Percentiles rank a stretch among this genome's conserved stretches.
phyloP scores from a whole-genome alignment of 257 asterid species.

The Leptodermis oblonga region DNA sequence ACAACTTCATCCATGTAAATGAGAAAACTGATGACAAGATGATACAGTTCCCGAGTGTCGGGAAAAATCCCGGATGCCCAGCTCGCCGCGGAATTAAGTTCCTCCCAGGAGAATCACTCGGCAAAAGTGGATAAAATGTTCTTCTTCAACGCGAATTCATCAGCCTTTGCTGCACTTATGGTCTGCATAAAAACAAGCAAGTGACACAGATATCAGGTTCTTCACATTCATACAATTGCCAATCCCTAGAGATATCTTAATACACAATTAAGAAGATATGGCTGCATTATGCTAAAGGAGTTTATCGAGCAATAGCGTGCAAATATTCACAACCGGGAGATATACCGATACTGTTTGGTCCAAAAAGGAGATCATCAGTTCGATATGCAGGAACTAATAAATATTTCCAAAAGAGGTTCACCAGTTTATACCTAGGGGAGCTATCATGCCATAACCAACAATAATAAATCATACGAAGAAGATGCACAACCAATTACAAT shows the following conservation, averaged over 20 bases:
- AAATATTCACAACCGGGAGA: not conserved
- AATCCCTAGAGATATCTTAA: not conserved
- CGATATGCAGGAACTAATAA: not conserved
- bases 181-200: slow-evolving; percentile 45
- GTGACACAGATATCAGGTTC: slow-evolving; percentile 10
- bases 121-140: slow-evolving; percentile 64
- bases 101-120: slow-evolving; percentile 20
- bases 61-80: slow-evolving; percentile 9
- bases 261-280: not conserved
- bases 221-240: not conserved
- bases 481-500: not conserved
- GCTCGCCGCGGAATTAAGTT: not conserved
- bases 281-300: not conserved
- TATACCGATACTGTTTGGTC: not conserved
- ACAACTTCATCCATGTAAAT: slow-evolving; percentile 14
- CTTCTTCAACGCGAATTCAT: slow-evolving; percentile 84
- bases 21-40: slow-evolving; percentile 8
- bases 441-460: not conserved
- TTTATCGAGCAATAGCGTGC: not conserved
- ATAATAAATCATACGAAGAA: not conserved
- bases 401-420: not conserved
- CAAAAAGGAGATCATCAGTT: not conserved
- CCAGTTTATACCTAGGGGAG: not conserved
- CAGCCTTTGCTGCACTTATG: slow-evolving; percentile 67
- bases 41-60: slow-evolving; percentile 17